Base-by-base conservation (phyloP, 179 eudicot genomes). In the Nepenthes alata region DNA sequence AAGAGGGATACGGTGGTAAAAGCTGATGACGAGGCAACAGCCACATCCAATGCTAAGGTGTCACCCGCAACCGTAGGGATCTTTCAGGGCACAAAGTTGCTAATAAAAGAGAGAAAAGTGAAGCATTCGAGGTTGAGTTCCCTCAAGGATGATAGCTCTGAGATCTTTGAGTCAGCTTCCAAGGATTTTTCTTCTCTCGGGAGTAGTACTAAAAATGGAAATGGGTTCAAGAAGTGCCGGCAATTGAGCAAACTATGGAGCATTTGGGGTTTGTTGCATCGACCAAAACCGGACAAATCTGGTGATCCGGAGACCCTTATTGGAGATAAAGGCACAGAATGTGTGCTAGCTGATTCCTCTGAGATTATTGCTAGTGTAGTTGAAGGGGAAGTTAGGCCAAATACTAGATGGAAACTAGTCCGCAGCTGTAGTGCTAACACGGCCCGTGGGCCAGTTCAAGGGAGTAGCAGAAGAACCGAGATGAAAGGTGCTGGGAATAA, bases 171-270 rank as follows among this genome's bases (percentile, higher is more conserved):
- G 63, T 59, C 85, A 3, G 63, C 70, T 48, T 69, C 80, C 49
- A 74, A 70, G 69, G 76, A 73, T 54, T 66, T 71, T 9, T 63
- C 63, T 13, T 59, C 74, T 41, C 76, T 59, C 50, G 74, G 75
- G 0, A 64, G 74, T 34, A 63, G 58, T 38, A 59, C 72, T 37
- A 75, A 65, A 36, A 74, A 41, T 37, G 69, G 63, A 70, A 51
- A 72, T 78, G 50, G 45, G 45, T 65, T 72, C 36, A 87, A 80
- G 81, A 85, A 80, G 59, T 68, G 77, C 2, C 65, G 74, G 35
- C 77, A 70, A 51, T 84, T 95, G 96, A 72, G 81, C 62, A 85
- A 80, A 69, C 70, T 76, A 63, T 80, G 82, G 82, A 87, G 70
- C 48, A 52, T 81, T 15, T 74, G 81, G 80, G 95, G 95, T 61